Base-by-base conservation (phyloP, 345 rosid species). In the Citrus inodora region DNA sequence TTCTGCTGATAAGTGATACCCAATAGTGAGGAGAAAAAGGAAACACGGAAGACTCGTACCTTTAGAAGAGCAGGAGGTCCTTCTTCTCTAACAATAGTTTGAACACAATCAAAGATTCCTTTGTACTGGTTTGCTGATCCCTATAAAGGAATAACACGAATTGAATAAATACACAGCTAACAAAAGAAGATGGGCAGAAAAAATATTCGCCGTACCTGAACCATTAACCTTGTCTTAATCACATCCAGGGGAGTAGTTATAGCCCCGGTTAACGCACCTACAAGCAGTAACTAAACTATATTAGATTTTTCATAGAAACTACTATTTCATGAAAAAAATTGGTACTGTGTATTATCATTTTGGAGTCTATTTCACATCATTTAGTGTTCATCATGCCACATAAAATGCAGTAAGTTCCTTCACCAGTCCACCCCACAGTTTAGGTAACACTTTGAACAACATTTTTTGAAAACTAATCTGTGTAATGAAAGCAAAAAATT, bases 241-340 rank as follows among this genome's bases (percentile, higher is more conserved):
- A 96, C 98, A 84, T 94, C 99, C 17, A 92, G 97, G 9, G 99
- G 99, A 67, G 99, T 94, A 71, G 99, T 96, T 79, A 94, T 88
- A 60, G 98, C 99, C 84, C 98, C 99, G 17, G 99, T 96, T 67
- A 94, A 80, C 68, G 98, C 99, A 79, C 98, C 99, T 94, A 51
- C 67, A 79, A 75, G 32, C n/a, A 69, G 37, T 17, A 30, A 70
- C 17, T 42, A 24, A 63, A 75, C 22, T n/a, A 37, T 42, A 60
- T 33, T 9, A 65, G 35, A 64, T 3, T 53, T 13, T 32, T 11
- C 22, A 56, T 5, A 25, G 16, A 63, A 35, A 38, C 5, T 14
- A 24, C 5, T 38, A 65, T 32, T 38, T 48, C 10, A 30, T 14
- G 35, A 30, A 35, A 33, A 9, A 55, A 71, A 73, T n/a, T 35